Evolutionary conservation across 495 filamentous ascomycete species (phyloP).

Genomic region (Podospora fimiseda): DNA sequence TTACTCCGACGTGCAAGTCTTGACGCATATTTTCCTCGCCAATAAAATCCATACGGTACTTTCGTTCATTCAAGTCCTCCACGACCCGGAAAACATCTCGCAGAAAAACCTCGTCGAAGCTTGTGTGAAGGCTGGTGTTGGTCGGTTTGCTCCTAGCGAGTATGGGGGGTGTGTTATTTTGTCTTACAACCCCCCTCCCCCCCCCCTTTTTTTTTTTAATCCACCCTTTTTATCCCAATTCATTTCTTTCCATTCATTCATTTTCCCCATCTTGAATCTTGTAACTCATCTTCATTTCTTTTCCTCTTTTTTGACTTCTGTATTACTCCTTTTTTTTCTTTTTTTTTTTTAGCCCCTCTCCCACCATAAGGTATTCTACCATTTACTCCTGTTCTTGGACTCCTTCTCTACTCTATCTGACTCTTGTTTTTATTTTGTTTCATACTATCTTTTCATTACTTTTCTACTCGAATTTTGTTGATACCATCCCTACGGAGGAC

Average conservation of each 20-base stretch:
- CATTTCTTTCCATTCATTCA: no score
- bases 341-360: no score
- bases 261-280: background rate
- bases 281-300: no score
- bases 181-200: background rate
- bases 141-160: background rate
- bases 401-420: no score
- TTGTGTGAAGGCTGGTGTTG: background rate
- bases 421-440: no score
- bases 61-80: background rate
- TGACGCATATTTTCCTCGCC: background rate
- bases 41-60: background rate
- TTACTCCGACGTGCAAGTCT: background rate
- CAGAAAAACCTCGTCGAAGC: background rate
- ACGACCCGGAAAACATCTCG: background rate
- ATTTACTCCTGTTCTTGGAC: no score
- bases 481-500: no score
- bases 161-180: background rate
- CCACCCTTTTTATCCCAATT: background rate
- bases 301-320: background rate
- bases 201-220: background rate
- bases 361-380: no score
- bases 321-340: no score
- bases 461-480: no score
- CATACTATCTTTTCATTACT: no score